A percentile compares a stretch with the other conserved stretches of the same genome.
Conservation (phyloP, 495 filamentous ascomycete genomes). For the Neurospora sublineolata region DNA sequence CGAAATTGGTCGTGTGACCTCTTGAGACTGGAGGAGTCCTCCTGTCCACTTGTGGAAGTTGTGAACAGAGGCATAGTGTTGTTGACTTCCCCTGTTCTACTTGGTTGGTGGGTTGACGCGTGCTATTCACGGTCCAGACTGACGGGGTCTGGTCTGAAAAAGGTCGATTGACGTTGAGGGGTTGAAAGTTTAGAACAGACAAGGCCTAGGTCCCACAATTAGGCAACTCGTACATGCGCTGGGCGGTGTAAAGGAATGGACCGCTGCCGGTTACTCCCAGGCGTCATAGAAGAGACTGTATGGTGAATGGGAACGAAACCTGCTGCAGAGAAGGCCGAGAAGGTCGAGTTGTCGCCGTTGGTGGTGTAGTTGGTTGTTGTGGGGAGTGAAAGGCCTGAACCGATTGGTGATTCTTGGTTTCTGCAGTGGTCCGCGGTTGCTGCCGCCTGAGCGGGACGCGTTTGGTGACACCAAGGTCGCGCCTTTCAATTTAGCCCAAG, state of each 20-base stretch:
- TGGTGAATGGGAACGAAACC: not conserved
- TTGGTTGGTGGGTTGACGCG: not conserved
- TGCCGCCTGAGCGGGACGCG: not conserved
- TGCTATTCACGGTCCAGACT: not conserved
- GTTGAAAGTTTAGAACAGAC: not conserved
- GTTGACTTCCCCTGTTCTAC: not conserved
- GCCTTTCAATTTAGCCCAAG: constrained; percentile 3
- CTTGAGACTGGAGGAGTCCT: constrained; percentile 22
- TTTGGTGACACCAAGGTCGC: constrained; percentile 2
- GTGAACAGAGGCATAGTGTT: constrained; percentile 27
- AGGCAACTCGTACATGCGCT: not conserved
- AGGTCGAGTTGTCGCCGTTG: not conserved
- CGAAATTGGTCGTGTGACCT: constrained; percentile 26
- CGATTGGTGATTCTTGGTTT: not conserved
- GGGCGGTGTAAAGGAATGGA: not conserved
- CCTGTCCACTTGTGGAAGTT: constrained; percentile 26
- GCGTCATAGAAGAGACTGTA: not conserved
- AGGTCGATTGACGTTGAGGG: not conserved
- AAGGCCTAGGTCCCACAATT: not conserved
- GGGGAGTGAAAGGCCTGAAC: not conserved
- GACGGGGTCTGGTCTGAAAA: not conserved
- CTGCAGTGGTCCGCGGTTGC: not conserved
- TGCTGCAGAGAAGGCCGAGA: not conserved
- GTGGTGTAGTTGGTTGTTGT: not conserved
- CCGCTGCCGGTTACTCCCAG: not conserved